phyloP scores from a whole-genome alignment of 352 stramenopile species.

The Phytopythium aichiense region DNA sequence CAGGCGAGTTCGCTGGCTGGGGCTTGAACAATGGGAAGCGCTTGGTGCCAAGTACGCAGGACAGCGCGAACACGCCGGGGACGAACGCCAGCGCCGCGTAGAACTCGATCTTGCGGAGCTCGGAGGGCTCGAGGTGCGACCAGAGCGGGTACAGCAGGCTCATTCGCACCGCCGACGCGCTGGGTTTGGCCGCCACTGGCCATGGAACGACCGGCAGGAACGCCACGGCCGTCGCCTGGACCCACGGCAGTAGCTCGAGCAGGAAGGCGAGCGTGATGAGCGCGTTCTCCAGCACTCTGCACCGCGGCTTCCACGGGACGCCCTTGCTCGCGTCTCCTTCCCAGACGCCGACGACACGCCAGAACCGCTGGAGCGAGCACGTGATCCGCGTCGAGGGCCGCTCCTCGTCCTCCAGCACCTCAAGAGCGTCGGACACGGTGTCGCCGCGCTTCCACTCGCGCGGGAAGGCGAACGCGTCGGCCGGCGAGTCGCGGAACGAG shows the following conservation, averaged over 20 bases:
- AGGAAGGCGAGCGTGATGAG: constrained; percentile 25
- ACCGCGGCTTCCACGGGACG: constrained; percentile 18
- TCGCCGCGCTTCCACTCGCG: constrained; percentile 13
- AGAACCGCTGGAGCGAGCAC: background rate
- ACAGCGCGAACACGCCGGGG: constrained; percentile 23
- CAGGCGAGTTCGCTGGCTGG: constrained; percentile 32
- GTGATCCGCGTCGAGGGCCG: background rate
- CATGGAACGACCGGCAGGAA: constrained; percentile 59
- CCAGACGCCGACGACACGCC: constrained; percentile 34
- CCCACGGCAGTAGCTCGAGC: constrained; percentile 42
- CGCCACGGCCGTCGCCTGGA: constrained; percentile 38
- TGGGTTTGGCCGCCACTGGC: constrained; percentile 21
- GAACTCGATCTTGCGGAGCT: constrained; percentile 29
- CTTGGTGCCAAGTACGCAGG: constrained; percentile 33
- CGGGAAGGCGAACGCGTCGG: constrained; percentile 49
- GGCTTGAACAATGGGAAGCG: constrained; percentile 66
- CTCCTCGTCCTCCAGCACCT: background rate
- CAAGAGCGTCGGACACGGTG: background rate
- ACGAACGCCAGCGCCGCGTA: constrained; percentile 42
- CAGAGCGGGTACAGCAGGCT: constrained; percentile 47
- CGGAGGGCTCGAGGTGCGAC: constrained; percentile 29
- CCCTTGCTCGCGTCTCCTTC: constrained; percentile 23
- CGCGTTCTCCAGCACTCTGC: constrained; percentile 23
- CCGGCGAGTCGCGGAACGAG: constrained; percentile 25
- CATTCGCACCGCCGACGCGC: constrained; percentile 33